These are phyloP conservation scores for Lolium perenne DNA, from an alignment of 176 grass and related monocot genomes.

Conservation along the genomic window DNA sequence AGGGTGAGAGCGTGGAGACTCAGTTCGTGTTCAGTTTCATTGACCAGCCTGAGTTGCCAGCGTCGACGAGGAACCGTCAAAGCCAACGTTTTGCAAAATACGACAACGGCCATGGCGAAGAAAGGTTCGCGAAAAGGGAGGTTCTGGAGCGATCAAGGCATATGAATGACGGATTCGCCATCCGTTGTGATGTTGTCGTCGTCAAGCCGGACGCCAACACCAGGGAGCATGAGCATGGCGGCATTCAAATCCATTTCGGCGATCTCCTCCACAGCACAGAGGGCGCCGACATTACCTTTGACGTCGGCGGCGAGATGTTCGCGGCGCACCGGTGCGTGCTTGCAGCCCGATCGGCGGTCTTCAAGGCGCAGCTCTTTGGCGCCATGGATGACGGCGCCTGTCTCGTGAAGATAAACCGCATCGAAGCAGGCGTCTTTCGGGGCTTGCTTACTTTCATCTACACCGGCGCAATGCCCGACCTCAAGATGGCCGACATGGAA, in stretches of 20 bases:
- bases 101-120: neutral
- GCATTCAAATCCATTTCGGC: neutral
- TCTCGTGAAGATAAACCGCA: neutral
- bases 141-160: neutral
- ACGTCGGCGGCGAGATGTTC: neutral
- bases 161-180: neutral
- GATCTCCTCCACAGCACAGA: neutral
- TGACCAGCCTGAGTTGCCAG: neutral
- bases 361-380: neutral
- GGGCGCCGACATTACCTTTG: slow-evolving; percentile 16
- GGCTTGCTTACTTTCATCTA: slow-evolving; percentile 16
- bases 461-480: neutral
- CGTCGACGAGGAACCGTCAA: neutral
- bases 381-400: neutral
- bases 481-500: neutral
- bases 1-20: neutral
- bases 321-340: neutral
- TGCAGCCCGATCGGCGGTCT: neutral
- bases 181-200: neutral
- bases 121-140: neutral
- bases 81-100: neutral
- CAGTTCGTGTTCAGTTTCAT: neutral
- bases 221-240: neutral
- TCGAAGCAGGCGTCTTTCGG: neutral
- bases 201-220: neutral